Percentiles rank a stretch among this genome's conserved stretches.
Evolutionary conservation across 1,284 basidiomycete genomes (phyloP).

Genomic region (Ustilago crameri): DNA sequence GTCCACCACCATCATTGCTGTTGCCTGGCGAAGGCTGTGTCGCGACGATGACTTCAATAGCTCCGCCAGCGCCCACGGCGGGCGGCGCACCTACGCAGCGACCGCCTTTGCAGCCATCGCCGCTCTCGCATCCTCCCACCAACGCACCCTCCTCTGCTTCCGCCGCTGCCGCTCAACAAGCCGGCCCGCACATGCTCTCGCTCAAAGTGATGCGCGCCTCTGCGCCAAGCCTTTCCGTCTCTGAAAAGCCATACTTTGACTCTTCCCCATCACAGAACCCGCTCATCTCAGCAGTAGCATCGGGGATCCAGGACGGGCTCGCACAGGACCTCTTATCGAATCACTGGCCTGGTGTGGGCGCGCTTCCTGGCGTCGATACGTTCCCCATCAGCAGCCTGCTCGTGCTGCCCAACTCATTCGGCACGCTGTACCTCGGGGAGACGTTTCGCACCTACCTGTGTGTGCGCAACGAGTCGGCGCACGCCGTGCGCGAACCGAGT

Average conservation of each 20-base stretch:
- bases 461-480: constrained; percentile 58
- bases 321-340: constrained; percentile 19
- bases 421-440: constrained; percentile 61
- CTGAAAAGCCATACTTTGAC: constrained; percentile 49
- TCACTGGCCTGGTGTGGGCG: background rate
- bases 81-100: constrained; percentile 1
- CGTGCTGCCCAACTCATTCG: constrained; percentile 51
- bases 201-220: constrained; percentile 62
- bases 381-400: constrained; percentile 33
- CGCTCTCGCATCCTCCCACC: constrained; percentile 3
- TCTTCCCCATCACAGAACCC: background rate
- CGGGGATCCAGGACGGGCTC: constrained; percentile 5
- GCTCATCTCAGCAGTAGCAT: constrained; percentile 11
- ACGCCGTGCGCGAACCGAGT: constrained; percentile 37
- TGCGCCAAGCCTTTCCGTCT: constrained; percentile 32
- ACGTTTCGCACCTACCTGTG: constrained; percentile 63
- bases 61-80: constrained; percentile 1
- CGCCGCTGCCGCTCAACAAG: constrained; percentile 1
- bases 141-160: background rate
- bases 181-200: constrained; percentile 48
- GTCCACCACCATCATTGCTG: background rate
- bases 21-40: background rate
- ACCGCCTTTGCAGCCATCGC: constrained; percentile 2
- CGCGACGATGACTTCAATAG: background rate
- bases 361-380: background rate